Evolutionary conservation across 352 stramenopile genomes (phyloP).

Genomic region (Phytophthora vignae): DNA sequence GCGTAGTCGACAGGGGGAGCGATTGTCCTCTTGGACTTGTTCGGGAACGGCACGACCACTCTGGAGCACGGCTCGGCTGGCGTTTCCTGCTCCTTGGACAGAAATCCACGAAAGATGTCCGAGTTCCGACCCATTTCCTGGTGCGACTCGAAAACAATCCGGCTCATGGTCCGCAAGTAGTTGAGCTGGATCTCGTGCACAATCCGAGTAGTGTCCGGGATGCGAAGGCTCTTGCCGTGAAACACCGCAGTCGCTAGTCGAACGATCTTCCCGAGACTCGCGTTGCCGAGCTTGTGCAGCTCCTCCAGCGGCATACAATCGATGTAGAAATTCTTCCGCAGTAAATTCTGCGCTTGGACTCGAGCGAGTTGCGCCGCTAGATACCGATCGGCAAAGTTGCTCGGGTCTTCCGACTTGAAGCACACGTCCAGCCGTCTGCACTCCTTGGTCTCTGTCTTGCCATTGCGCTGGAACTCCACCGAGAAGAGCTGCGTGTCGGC

Average conservation of each 20-base stretch:
- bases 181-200: constrained; percentile 92
- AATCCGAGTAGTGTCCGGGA: constrained; percentile 80
- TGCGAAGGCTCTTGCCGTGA: constrained; percentile 68
- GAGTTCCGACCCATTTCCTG: constrained; percentile 57
- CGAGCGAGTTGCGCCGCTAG: constrained; percentile 63
- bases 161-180: constrained; percentile 93
- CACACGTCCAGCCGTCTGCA: constrained; percentile 72
- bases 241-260: constrained; percentile 70
- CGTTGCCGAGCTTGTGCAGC: constrained; percentile 83
- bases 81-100: constrained; percentile 55
- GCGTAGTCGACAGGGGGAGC: constrained; percentile 81
- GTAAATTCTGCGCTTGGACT: constrained; percentile 68
- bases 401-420: constrained; percentile 83
- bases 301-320: constrained; percentile 89
- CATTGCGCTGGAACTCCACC: constrained; percentile 72
- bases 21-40: constrained; percentile 32
- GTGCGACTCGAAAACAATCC: constrained; percentile 90
- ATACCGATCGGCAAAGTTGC: constrained; percentile 82
- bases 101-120: constrained; percentile 69
- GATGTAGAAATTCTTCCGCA: constrained; percentile 86
- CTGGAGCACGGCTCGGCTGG: constrained; percentile 47
- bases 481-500: constrained; percentile 49
- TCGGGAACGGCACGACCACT: constrained; percentile 37
- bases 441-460: constrained; percentile 64
- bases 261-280: constrained; percentile 82